Evolutionary conservation across 2,329 filamentous ascomycete genomes (phyloP).

Genomic region (Moelleriella libera): DNA sequence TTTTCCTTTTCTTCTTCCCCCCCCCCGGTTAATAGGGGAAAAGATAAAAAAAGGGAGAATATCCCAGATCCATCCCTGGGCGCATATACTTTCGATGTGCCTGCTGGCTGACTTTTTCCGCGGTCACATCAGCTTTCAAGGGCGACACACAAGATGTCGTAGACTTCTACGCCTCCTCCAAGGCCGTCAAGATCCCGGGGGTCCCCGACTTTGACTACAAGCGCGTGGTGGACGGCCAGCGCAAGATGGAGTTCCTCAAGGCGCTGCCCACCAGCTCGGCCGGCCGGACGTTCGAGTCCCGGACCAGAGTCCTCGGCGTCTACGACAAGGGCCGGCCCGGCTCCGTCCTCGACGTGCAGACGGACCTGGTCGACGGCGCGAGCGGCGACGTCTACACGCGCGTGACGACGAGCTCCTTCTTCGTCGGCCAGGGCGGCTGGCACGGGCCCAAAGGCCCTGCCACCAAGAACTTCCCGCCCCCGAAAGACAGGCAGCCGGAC

Average conservation of each 20-base stretch:
- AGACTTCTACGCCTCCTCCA: conserved; percentile 67
- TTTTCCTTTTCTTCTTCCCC: too few relatives aligned
- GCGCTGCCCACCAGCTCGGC: conserved; percentile 57
- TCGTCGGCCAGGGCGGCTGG: conserved; percentile 69
- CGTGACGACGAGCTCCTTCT: conserved; percentile 60
- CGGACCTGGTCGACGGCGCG: conserved; percentile 56
- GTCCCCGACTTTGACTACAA: conserved; percentile 63
- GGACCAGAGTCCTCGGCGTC: conserved; percentile 66
- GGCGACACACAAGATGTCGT: conserved; percentile 60
- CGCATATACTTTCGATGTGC: too few relatives aligned
- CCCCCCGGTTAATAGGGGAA: too few relatives aligned
- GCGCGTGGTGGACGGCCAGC: conserved; percentile 72
- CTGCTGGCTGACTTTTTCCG: background rate
- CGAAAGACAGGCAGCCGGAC: conserved; percentile 61
- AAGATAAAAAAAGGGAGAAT: too few relatives aligned
- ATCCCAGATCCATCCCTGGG: too few relatives aligned
- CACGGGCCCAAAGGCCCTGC: conserved; percentile 81
- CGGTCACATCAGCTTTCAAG: conserved; percentile 49
- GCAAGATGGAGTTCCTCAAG: conserved; percentile 64
- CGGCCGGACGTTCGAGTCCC: conserved; percentile 61
- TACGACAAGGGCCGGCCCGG: conserved; percentile 83
- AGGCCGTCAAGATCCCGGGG: conserved; percentile 52
- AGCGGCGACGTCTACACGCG: conserved; percentile 58
- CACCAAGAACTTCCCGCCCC: conserved; percentile 64
- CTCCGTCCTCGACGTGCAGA: conserved; percentile 69